Percentiles rank a stretch among this genome's conserved stretches.
Evolutionary conservation across 441 rosid genomes (phyloP).

Genomic region (Macaranga tanarius): DNA sequence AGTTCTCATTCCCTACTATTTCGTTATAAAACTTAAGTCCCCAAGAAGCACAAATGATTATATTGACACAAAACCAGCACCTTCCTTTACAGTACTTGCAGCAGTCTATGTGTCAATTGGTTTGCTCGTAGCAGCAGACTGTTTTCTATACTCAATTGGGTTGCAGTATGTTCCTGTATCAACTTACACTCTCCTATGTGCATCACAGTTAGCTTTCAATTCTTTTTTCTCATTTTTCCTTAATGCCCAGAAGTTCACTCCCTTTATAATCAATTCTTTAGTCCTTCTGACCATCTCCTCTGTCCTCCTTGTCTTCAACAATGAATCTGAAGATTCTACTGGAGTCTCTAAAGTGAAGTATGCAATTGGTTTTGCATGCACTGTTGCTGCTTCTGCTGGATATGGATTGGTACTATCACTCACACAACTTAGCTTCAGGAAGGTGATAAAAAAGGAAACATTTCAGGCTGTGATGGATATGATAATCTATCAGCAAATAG

Average conservation of each 20-base stretch:
- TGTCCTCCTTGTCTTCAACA: conserved; percentile 37
- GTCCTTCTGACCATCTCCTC: conserved; percentile 56
- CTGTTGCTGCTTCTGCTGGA: conserved; percentile 45
- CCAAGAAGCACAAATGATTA: neutral
- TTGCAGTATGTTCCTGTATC: conserved; percentile 53
- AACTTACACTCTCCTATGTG: conserved; percentile 51
- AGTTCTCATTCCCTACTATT: conserved; percentile 30
- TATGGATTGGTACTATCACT: conserved; percentile 46
- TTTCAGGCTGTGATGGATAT: conserved; percentile 44
- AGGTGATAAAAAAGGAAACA: conserved; percentile 41
- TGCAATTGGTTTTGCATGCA: conserved; percentile 46
- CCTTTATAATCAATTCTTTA: conserved; percentile 48
- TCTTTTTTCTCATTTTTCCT: conserved; percentile 51
- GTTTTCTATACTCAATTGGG: conserved; percentile 50
- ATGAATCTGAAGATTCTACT: conserved; percentile 19
- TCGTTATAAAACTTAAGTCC: neutral
- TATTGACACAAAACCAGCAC: neutral
- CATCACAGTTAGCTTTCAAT: conserved; percentile 56
- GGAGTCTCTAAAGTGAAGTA: conserved; percentile 29
- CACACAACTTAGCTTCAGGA: conserved; percentile 40
- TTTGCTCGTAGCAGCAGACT: conserved; percentile 37
- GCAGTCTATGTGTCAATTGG: conserved; percentile 37
- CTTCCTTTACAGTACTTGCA: conserved; percentile 16
- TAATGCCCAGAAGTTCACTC: conserved; percentile 52
- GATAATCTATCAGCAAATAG: conserved; percentile 42